Evolutionary conservation across 2,329 filamentous ascomycete genomes (phyloP).

Genomic region (Arachnopeziza araneosa): DNA sequence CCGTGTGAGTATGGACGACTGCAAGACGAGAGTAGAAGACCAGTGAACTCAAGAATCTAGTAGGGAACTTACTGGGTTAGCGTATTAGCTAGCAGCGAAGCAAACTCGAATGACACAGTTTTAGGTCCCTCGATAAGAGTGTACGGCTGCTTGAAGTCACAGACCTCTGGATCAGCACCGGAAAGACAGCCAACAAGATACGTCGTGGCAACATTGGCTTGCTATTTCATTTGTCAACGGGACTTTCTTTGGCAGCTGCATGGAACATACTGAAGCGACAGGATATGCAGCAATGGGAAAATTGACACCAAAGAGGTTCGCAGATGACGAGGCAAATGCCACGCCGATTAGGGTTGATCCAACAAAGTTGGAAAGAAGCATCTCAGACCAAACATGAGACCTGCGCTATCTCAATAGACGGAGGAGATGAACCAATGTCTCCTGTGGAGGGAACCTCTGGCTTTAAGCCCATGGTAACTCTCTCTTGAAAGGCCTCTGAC

Average conservation of each 20-base stretch:
- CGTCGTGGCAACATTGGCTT: conserved; percentile 12
- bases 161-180: conserved; percentile 3
- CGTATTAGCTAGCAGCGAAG: conserved; percentile 1
- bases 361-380: not conserved
- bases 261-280: conserved; percentile 9
- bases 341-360: not conserved
- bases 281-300: conserved; percentile 15
- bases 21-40: no score
- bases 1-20: not conserved
- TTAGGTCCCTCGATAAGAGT: conserved; percentile 15
- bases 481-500: no score
- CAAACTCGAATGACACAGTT: conserved; percentile 13
- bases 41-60: no score
- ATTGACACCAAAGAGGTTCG: conserved; percentile 9
- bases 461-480: no score
- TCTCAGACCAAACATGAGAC: no score
- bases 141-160: conserved; percentile 17
- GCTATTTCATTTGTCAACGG: not conserved
- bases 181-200: conserved; percentile 16
- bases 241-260: no score
- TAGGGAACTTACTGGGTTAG: not conserved
- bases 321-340: not conserved
- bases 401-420: no score
- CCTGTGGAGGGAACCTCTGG: no score
- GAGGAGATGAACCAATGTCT: no score